These are phyloP conservation scores for Yueomyces sinensis DNA, from an alignment of 805 yeast species.

Conservation along the genomic window DNA sequence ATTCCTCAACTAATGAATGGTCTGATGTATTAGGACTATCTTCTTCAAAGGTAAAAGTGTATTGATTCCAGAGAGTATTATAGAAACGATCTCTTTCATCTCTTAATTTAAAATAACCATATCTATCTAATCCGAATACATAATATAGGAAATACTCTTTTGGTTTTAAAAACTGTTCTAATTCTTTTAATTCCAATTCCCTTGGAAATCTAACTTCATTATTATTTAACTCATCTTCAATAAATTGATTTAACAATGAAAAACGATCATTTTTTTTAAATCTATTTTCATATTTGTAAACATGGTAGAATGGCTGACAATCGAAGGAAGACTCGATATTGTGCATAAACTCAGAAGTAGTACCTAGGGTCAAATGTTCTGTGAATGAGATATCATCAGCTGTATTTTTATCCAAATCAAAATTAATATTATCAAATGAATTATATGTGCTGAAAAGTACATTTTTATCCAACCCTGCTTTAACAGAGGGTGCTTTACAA, in stretches of 20 bases:
- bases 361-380: not conserved
- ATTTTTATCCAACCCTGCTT: too few species aligned
- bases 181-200: constrained; percentile 17
- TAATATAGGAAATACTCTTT: constrained; percentile 13
- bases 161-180: constrained; percentile 2
- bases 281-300: constrained; percentile 11
- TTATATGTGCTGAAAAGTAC: too few species aligned
- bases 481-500: not conserved
- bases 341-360: not conserved
- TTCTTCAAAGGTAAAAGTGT: not conserved
- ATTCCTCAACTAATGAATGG: too few species aligned
- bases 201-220: constrained; percentile 10
- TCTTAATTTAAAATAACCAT: constrained; percentile 15
- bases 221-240: constrained; percentile 9
- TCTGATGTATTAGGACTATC: not conserved
- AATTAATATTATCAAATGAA: too few species aligned
- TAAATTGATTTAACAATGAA: constrained; percentile 7
- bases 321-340: constrained; percentile 5
- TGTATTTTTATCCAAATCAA: not conserved
- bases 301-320: constrained; percentile 11
- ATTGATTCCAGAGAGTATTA: not conserved
- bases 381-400: not conserved
- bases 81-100: constrained; percentile 11
- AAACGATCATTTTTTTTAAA: constrained; percentile 11
- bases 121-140: constrained; percentile 14